phyloP scores from a whole-genome alignment of 2,329 filamentous ascomycete genomes.

The Pyrenophora seminiperda region DNA sequence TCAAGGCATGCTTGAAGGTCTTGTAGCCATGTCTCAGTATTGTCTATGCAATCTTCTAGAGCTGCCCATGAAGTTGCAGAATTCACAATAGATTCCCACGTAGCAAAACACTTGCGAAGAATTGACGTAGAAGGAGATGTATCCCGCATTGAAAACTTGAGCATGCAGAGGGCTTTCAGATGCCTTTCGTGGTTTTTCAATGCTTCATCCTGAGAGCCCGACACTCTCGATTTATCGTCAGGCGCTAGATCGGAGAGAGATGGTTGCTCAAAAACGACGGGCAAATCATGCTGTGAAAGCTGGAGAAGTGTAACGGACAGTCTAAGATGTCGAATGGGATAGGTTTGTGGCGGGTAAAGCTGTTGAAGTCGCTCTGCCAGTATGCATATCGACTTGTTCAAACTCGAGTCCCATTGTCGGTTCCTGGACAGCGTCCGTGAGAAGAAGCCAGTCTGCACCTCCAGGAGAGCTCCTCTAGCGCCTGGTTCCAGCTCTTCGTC shows the following conservation, averaged over 20 bases:
- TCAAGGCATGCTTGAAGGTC: conserved; percentile 61
- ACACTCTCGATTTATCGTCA: neutral
- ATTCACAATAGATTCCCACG: conserved; percentile 49
- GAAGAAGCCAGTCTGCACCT: conserved; percentile 50
- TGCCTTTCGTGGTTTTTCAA: conserved; percentile 44
- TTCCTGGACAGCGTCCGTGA: conserved; percentile 37
- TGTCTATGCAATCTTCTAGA: conserved; percentile 56
- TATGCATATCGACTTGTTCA: conserved; percentile 31
- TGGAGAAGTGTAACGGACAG: conserved; percentile 34
- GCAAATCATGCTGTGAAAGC: conserved; percentile 62
- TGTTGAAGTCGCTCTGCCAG: conserved; percentile 32
- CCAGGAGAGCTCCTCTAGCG: conserved; percentile 48
- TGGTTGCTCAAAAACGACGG: conserved; percentile 53
- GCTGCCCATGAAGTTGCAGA: conserved; percentile 41
- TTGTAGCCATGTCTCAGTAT: conserved; percentile 55
- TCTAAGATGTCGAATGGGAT: conserved; percentile 43
- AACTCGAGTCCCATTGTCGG: conserved; percentile 35
- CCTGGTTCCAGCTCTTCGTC: conserved; percentile 31
- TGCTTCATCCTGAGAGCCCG: conserved; percentile 37
- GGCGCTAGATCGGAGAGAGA: conserved; percentile 1
- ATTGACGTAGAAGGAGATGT: conserved; percentile 25
- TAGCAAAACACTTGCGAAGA: conserved; percentile 40
- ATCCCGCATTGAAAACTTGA: conserved; percentile 53
- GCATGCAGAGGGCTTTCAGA: conserved; percentile 41
- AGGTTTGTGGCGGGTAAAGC: conserved; percentile 34